Evolutionary conservation across 2,329 filamentous ascomycete genomes (phyloP), one percentile per base, ranked within the genome.

Genomic region (Alternaria sp.): DNA sequence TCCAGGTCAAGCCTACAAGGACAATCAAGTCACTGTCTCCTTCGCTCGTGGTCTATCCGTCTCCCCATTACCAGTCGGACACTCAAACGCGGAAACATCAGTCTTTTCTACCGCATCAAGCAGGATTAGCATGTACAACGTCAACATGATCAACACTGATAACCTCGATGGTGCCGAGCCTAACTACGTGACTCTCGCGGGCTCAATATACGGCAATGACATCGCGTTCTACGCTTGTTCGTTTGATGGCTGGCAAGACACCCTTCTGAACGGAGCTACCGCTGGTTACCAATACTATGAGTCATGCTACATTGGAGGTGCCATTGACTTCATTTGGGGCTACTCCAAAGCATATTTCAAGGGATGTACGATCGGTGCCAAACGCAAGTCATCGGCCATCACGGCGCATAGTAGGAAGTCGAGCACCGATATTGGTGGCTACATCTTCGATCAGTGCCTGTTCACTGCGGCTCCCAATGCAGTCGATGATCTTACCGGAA

Each of bases 301-400:
- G 49, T 84, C 83, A 59, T 83, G 83, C 68, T 84, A 86, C 60
- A 87, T 89, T 64, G 82, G 85, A 43, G 86, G 87, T 25, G 84
- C 85, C 6, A 84, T 85, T 57, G 87, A 88, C 68, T 87, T 87
- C 67, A 85, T 87, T 64, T 89, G 88, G 75, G 83, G 87, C 74
- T 71, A 82, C 66, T 81, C 84, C 37, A 74, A 80, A 63, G 78
- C 82, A 54, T 89, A 84, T 84, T 84, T 83, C 75, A 82, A 86
- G 55, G 70, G 77, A 14, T 82, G 81, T 65, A 82, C 82, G 23
- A 82, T 88, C 61, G 77, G 81, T 44, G 82, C 77, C 79, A 57
- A 77, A 75, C 30, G 76, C 71, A 14, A 73, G 44, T 45, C 44
- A 55, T 53, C 84, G 80, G 30, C 66, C n/a, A 72, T 75, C 21